Base-by-base conservation (phyloP, 2,329 filamentous ascomycete species). In the Trichoderma gracile region DNA sequence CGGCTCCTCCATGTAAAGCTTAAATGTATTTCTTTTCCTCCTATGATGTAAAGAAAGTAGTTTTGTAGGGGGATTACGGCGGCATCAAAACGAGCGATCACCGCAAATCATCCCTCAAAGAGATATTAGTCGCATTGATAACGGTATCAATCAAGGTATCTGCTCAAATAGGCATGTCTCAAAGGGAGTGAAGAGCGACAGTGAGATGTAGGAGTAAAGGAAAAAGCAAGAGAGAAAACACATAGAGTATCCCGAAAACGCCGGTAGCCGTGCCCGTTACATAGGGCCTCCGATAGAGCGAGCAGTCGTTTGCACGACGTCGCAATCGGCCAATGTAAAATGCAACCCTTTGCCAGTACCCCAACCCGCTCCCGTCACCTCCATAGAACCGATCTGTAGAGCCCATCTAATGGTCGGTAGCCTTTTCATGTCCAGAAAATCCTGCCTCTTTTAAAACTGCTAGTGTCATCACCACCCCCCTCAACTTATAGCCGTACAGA, bases 131-230 rank as follows among this genome's bases (percentile, higher is more conserved):
- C 56, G 50, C 63, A 65, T 65, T 65, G 64, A 65, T 65, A 63
- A 65, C 43, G 58, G 58, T 70, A 67, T 73, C 67, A 70, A 71
- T 61, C 67, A 73, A 76, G 70, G 72, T 75, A 75, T 75, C 70
- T 75, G 70, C 70, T 73, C 71, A 76, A 73, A 61, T 73, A 76
- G 70, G 69, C 68, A 73, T 76, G 69, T 71, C 70, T 70, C 71
- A 72, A 70, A 59, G 45, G 30, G 45, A 49, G 33, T 25, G 70
- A 75, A 55, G 54, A 76, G 70, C 68, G 73, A 76, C 69, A 69
- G 74, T 75, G 68, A 69, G 69, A 67, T 69, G 47, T 52, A 56
- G 59, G 50, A 19, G 27, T 12, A 40, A 49, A 40, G n/a, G 27
- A 55, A 54, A 42, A 55, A 57, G 27, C 54, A 57, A 57, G 15